Conservation (phyloP, 441 rosid species). For the Populus trichocarpa region DNA sequence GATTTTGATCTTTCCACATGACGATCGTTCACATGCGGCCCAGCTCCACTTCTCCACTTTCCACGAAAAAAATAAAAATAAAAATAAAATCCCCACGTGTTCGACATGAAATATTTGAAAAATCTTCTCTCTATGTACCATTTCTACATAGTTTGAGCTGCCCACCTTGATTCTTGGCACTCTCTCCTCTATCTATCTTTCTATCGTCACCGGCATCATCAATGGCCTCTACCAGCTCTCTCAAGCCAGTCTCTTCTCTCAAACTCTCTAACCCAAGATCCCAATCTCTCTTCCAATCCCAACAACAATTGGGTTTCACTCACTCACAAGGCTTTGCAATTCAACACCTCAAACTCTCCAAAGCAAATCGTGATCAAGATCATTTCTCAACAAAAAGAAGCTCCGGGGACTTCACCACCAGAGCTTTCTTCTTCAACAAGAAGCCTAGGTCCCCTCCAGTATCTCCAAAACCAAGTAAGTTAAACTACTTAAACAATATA, state of each 20-base stretch:
- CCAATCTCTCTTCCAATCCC: not conserved
- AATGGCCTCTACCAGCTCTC: conserved; percentile 22
- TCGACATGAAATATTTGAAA: no score
- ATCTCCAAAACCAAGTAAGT: conserved; percentile 23
- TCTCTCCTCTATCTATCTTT: no score
- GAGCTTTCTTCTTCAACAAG: conserved; percentile 33
- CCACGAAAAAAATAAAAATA: no score
- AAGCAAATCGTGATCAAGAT: not conserved
- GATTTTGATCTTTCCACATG: not conserved
- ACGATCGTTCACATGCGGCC: not conserved
- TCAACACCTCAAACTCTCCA: conserved; percentile 15
- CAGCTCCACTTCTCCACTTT: not conserved
- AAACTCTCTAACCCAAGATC: conserved; percentile 2
- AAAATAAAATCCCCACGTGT: no score
- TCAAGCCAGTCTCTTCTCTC: conserved; percentile 11
- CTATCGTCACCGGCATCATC: not conserved
- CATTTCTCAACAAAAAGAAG: conserved; percentile 10
- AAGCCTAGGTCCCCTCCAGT: conserved; percentile 15
- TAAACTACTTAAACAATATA: not conserved
- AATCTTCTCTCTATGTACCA: no score
- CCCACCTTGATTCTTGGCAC: not conserved
- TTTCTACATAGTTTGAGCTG: not conserved
- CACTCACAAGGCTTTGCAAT: conserved; percentile 11
- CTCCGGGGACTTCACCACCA: conserved; percentile 16
- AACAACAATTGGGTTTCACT: conserved; percentile 14